These are phyloP conservation scores for Helicostylum pulchrum DNA, from an alignment of 192 early-diverging fungal genomes.

Conservation along the genomic window DNA sequence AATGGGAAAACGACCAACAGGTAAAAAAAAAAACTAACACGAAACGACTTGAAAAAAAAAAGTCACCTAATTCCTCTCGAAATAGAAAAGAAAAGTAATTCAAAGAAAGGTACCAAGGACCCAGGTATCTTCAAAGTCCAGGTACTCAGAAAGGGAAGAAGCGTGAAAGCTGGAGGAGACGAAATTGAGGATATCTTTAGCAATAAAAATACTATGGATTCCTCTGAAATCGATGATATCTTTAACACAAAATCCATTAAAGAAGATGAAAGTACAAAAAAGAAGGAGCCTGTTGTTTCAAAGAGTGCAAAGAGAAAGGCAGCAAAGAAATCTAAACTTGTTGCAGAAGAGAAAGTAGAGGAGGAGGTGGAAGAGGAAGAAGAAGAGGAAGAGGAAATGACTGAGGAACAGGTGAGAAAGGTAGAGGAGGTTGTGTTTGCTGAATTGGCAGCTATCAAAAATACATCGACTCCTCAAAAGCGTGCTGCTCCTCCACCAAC, in stretches of 20 bases:
- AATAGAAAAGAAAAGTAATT: too few species aligned
- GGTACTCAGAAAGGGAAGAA: too few species aligned
- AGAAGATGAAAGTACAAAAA: not conserved
- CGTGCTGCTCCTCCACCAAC: slow-evolving; percentile 3
- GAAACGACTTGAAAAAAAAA: too few species aligned
- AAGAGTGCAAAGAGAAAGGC: slow-evolving; percentile 18
- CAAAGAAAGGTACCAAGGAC: too few species aligned
- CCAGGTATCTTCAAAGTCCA: too few species aligned
- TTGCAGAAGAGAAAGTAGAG: not conserved
- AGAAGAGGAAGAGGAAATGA: not conserved
- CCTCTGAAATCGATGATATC: slow-evolving; percentile 22
- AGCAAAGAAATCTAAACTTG: not conserved
- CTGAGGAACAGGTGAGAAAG: not conserved
- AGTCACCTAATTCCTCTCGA: too few species aligned
- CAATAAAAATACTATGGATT: slow-evolving; percentile 9
- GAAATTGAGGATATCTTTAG: slow-evolving; percentile 22
- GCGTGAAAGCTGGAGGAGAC: too few species aligned
- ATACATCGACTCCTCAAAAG: slow-evolving; percentile 7
- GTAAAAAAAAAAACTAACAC: too few species aligned
- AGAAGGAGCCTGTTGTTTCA: not conserved
- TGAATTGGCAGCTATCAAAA: slow-evolving; percentile 32
- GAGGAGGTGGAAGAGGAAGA: not conserved
- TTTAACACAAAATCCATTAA: slow-evolving; percentile 9
- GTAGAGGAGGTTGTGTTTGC: slow-evolving; percentile 16
- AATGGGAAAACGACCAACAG: too few species aligned